Base-by-base conservation (phyloP, 2,329 filamentous ascomycete genomes). In the Apiospora rasikravindrae region DNA sequence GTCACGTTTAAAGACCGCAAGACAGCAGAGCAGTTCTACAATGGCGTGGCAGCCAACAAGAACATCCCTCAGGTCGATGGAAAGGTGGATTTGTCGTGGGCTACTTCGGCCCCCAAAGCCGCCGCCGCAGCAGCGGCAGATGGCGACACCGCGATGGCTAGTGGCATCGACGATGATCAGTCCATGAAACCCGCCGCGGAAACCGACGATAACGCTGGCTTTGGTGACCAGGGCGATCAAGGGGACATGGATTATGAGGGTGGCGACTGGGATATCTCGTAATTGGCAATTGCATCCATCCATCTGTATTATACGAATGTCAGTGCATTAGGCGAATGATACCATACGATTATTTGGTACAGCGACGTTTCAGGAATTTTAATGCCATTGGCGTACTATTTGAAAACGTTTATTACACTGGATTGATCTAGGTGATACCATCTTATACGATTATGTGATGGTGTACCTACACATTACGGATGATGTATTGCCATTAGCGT, bases 11-110 rank as follows among this genome's bases (percentile, higher is more conserved):
- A 89, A 72, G 90, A 93, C 77, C 89, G 91, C 72, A 89, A 89
- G 78, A 91, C 92, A 19, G 93, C 92, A 4, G 93, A 96, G 79
- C 90, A 87, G 74, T 91, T 92, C 77, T 89, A 88, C 83, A 88
- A 89, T 76, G 85, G 88, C n/a, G 80, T 88, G 67, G 77, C 78
- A 19, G 74, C 77, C 7, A 85, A 85, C 66, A 86, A 86, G 61
- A 83, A 87, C 26, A 88, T 95, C 53, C 89, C 91, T 0, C 88
- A 90, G 8, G 82, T 94, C 14, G 83, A 86, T 1, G 90, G 88
- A 57, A 88, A 88, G 66, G 84, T 94, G 16, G 90, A 94, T 71
- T 80, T 94, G 51, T 81, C 88, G 0, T 96, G 93, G 93, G 86
- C 84, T 26, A 81, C 77, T 45, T 77, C 73, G n/a, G 74, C 76